These are phyloP conservation scores for Aspergillus sergii DNA, from an alignment of 2,329 filamentous ascomycete species.

Conservation along the genomic window DNA sequence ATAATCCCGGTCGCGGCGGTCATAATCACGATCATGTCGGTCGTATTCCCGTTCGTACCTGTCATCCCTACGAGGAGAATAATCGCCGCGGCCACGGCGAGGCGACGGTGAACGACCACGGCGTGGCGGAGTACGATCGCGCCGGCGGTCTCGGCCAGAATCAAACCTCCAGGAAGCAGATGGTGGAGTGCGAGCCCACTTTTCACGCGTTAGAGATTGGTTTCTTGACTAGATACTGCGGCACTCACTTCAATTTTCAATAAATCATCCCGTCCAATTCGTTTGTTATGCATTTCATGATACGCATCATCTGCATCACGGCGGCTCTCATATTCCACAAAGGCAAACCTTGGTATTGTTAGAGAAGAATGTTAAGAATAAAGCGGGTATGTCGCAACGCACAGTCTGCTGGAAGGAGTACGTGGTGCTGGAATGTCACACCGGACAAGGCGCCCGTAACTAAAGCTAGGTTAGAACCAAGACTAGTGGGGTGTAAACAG, in stretches of 20 bases:
- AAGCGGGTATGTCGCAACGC: conserved; percentile 51
- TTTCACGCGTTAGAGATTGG: conserved; percentile 23
- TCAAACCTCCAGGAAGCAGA: conserved; percentile 99
- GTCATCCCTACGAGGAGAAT: conserved; percentile 87
- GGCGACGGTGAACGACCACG: conserved; percentile 66
- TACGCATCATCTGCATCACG: conserved; percentile 98
- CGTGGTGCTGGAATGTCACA: conserved; percentile 97
- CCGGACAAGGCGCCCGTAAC: conserved; percentile 95
- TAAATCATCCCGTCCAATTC: conserved; percentile 90
- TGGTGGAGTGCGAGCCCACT: conserved; percentile 98
- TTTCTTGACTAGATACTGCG: not conserved
- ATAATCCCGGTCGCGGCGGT: conserved; percentile 69
- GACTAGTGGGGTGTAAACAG: conserved; percentile 16
- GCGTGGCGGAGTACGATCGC: conserved; percentile 75
- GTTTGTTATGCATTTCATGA: conserved; percentile 99
- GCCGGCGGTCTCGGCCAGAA: conserved; percentile 73
- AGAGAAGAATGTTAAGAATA: conserved; percentile 28
- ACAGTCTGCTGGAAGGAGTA: conserved; percentile 93
- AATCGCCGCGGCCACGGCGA: conserved; percentile 64
- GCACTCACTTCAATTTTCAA: conserved; percentile 95
- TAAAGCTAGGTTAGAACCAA: conserved; percentile 52
- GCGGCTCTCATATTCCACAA: conserved; percentile 98
- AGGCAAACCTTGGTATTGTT: conserved; percentile 74
- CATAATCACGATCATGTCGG: conserved; percentile 73
- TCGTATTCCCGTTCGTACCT: conserved; percentile 74